phyloP scores from a whole-genome alignment of 257 asterid genomes.

The Lantana camara region DNA sequence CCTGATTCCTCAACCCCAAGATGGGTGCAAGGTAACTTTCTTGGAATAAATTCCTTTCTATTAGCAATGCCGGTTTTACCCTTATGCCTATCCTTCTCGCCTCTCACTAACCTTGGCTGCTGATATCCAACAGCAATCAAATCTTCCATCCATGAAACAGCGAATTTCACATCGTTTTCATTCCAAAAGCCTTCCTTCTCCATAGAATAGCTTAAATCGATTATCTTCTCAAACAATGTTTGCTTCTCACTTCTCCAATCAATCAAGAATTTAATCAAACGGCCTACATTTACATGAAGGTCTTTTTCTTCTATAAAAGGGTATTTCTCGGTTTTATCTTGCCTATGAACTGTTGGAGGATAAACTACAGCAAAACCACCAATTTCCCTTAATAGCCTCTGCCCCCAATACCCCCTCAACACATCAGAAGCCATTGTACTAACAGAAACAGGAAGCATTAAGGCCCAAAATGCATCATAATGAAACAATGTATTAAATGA shows the following conservation, averaged over 20 bases:
- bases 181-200: conserved; percentile 75
- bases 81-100: conserved; percentile 40
- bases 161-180: conserved; percentile 65
- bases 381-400: conserved; percentile 70
- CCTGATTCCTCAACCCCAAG: conserved; percentile 70
- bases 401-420: conserved; percentile 74
- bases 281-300: conserved; percentile 72
- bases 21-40: conserved; percentile 65
- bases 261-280: conserved; percentile 58
- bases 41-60: conserved; percentile 59
- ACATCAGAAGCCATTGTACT: conserved; percentile 79
- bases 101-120: conserved; percentile 55
- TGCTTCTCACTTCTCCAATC: conserved; percentile 59
- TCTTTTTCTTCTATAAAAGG: conserved; percentile 78
- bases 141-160: conserved; percentile 75
- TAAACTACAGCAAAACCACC: conserved; percentile 67
- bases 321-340: conserved; percentile 54
- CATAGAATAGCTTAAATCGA: conserved; percentile 65
- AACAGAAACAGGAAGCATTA: conserved; percentile 80
- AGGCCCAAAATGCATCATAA: conserved; percentile 67
- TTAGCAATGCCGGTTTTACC: conserved; percentile 46
- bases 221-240: conserved; percentile 51
- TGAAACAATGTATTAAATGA: conserved; percentile 73
- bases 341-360: conserved; percentile 67
- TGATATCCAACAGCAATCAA: conserved; percentile 62